phyloP scores from a whole-genome alignment of 1,284 basidiomycete species.

The Mycena sp. region DNA sequence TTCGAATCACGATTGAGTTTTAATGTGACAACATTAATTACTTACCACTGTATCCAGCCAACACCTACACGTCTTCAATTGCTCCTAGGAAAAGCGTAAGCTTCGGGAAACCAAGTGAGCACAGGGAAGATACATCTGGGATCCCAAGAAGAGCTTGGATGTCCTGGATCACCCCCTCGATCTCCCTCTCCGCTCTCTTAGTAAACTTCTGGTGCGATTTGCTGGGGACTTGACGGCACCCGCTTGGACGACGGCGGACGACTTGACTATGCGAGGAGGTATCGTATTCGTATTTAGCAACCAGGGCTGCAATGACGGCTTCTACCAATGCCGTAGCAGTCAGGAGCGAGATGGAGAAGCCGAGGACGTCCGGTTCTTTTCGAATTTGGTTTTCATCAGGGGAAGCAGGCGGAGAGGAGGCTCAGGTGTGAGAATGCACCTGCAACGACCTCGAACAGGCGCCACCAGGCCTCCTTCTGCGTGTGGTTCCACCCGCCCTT shows the following conservation, averaged over 20 bases:
- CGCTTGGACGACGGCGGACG: conserved; percentile 9
- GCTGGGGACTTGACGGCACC: conserved; percentile 18
- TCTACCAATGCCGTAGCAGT: conserved; percentile 59
- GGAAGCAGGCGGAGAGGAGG: background rate
- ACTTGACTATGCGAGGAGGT: conserved; percentile 37
- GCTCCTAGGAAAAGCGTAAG: conserved; percentile 8
- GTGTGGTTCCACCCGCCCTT: conserved; percentile 54
- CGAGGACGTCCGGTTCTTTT: conserved; percentile 59
- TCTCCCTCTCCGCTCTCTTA: conserved; percentile 44
- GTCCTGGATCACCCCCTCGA: conserved; percentile 54
- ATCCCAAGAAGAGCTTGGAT: conserved; percentile 53
- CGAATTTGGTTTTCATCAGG: background rate
- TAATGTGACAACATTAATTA: too few relatives aligned
- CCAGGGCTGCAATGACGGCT: conserved; percentile 50
- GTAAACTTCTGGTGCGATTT: conserved; percentile 31
- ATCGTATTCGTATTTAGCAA: conserved; percentile 46
- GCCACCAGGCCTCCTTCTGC: conserved; percentile 58
- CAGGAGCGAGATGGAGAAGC: conserved; percentile 59
- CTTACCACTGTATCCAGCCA: too few relatives aligned
- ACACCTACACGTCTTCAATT: background rate
- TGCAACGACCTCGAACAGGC: conserved; percentile 54
- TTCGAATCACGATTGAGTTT: too few relatives aligned
- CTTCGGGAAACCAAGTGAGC: background rate
- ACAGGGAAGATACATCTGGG: conserved; percentile 48
- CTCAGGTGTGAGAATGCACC: too few relatives aligned